Evolutionary conservation across 2,329 filamentous ascomycete species (phyloP).

Genomic region (Cordyceps tenuipes): DNA sequence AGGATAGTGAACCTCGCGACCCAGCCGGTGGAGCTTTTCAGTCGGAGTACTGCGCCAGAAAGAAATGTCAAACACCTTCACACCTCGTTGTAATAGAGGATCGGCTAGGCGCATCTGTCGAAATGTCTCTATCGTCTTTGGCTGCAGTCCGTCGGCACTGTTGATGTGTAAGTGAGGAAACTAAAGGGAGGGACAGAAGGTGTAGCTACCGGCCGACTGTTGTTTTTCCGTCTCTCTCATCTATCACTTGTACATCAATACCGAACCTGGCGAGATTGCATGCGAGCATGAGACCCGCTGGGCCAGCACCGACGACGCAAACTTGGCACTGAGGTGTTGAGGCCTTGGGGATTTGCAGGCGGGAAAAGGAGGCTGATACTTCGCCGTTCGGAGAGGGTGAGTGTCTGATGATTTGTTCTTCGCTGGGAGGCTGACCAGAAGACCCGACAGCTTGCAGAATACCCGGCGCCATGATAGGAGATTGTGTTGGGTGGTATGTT

Average conservation of each 20-base stretch:
- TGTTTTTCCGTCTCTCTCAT: constrained; percentile 61
- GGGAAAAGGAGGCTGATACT: constrained; percentile 37
- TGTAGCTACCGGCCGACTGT: constrained; percentile 47
- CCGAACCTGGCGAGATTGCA: constrained; percentile 55
- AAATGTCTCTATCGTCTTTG: constrained; percentile 71
- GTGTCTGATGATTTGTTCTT: constrained; percentile 12
- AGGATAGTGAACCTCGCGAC: constrained; percentile 62
- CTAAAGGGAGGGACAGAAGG: background rate
- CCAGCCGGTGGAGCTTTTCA: constrained; percentile 49
- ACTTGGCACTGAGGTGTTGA: constrained; percentile 38
- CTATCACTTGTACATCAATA: constrained; percentile 56
- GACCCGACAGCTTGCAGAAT: constrained; percentile 4
- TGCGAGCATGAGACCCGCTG: constrained; percentile 48
- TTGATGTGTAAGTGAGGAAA: background rate
- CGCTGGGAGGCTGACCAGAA: constrained; percentile 13
- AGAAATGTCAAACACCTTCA: constrained; percentile 64
- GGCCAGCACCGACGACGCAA: constrained; percentile 47
- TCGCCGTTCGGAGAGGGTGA: constrained; percentile 22
- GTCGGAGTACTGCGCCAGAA: constrained; percentile 56
- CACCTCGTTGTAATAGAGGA: constrained; percentile 55
- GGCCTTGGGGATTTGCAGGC: constrained; percentile 39
- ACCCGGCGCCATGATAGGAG: constrained; percentile 16
- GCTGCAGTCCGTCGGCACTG: constrained; percentile 64
- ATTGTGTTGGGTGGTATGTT: background rate
- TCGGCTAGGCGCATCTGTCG: constrained; percentile 67